These are phyloP conservation scores for Fusarium graminum DNA, from an alignment of 2,329 filamentous ascomycete genomes.

Conservation along the genomic window DNA sequence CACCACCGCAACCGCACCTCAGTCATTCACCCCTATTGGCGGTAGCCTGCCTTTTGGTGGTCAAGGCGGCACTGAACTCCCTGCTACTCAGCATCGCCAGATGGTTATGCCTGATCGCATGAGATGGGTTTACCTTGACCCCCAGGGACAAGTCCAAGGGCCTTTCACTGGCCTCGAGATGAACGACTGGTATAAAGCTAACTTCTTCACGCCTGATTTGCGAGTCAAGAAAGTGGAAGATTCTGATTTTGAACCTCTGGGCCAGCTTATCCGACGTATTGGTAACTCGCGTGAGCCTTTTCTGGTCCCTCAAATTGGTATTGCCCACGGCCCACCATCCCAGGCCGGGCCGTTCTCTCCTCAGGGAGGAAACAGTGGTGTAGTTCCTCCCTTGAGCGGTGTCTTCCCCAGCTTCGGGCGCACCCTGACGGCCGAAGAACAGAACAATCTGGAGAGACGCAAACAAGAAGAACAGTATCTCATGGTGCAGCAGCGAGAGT, in stretches of 20 bases:
- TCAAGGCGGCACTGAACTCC: conserved; percentile 60
- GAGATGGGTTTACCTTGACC: conserved; percentile 98
- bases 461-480: conserved; percentile 99
- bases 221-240: conserved; percentile 97
- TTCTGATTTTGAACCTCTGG: conserved; percentile 91
- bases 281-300: conserved; percentile 98
- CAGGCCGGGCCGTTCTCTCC: conserved; percentile 63
- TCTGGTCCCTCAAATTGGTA: conserved; percentile 95
- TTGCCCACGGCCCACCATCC: conserved; percentile 84
- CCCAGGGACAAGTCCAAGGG: conserved; percentile 90
- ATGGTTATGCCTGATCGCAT: conserved; percentile 99
- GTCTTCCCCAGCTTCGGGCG: conserved; percentile 97
- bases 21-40: conserved; percentile 55
- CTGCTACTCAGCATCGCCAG: conserved; percentile 79
- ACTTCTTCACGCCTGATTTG: conserved; percentile 95
- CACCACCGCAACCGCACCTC: conserved; percentile 50
- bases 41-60: conserved; percentile 55
- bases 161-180: conserved; percentile 97
- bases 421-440: conserved; percentile 95
- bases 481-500: conserved; percentile 96
- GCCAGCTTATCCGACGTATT: conserved; percentile 93
- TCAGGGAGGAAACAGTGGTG: conserved; percentile 67
- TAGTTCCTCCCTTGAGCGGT: conserved; percentile 89
- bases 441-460: conserved; percentile 94
- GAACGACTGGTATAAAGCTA: conserved; percentile 99